Base-by-base conservation (phyloP, 306 rosid genomes). In the Lathyrus tuberosus region DNA sequence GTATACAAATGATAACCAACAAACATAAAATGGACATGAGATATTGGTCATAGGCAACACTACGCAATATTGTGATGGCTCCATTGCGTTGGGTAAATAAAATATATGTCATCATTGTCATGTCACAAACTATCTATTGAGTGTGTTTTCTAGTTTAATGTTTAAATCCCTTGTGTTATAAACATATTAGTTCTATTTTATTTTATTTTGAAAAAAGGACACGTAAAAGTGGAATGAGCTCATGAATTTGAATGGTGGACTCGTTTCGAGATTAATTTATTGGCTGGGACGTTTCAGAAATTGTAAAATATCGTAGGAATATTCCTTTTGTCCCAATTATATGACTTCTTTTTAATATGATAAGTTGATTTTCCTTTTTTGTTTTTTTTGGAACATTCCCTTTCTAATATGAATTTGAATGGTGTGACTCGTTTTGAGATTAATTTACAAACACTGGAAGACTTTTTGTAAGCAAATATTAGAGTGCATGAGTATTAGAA, bases 11-110 rank as follows among this genome's bases (percentile, higher is more conserved):
- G 37, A 12, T 24, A 22, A n/a, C 24, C 11, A 54, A 54, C 38
- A 54, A 54, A 12, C 15, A 40, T 40, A 40, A 71, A 37, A 64
- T 65, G 70, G 75, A 49, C 65, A 14, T n/a, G 60, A 47, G 65
- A 40, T n/a, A 46, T 37, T 57, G 57, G 38, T 38, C 78, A 65
- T 40, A 38, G 37, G 46, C n/a, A n/a, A n/a, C n/a, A n/a, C n/a
- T n/a, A n/a, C n/a, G 46, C 43, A 26, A 67, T 67, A 67, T 67
- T 65, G 61, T 73, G 51, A 67, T 73, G 66, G 65, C 71, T 72
- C 51, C 75, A 42, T 40, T 65, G 64, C 66, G 59, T 72, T 65
- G 77, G 77, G 51, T 52, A 48, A 48, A 48, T 48, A 43, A 31
- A 31, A 31, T 54, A 52, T 52, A 43, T 54, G 58, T 74, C 15